These are phyloP conservation scores for Pneumocystis wakefieldiae DNA, from an alignment of 1,139 yeast genomes.

Conservation along the genomic window DNA sequence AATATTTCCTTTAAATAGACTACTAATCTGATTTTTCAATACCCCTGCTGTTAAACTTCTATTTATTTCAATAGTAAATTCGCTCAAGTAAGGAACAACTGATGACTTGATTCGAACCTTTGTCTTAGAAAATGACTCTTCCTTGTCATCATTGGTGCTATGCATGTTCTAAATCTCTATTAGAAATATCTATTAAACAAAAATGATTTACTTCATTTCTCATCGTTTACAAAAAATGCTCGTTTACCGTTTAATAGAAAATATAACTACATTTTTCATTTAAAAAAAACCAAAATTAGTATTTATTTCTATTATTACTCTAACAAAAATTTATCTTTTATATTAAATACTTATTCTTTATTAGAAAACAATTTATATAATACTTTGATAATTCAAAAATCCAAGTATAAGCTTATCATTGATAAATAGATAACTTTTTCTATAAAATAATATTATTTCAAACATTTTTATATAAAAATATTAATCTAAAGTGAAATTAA, in stretches of 20 bases:
- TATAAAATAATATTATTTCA: neutral
- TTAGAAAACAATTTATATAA: neutral
- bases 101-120: neutral
- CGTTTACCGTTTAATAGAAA: too few relatives aligned
- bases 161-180: neutral
- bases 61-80: neutral
- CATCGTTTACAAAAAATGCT: too few relatives aligned
- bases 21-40: neutral
- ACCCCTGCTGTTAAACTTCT: neutral
- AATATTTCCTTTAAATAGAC: neutral
- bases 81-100: neutral
- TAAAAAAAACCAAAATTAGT: neutral
- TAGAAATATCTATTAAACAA: neutral
- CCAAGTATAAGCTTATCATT: neutral
- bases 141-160: neutral
- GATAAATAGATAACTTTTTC: neutral
- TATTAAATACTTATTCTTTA: neutral
- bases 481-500: neutral
- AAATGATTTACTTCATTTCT: too few relatives aligned
- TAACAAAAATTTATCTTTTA: neutral
- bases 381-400: neutral
- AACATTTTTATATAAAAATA: neutral
- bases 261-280: neutral
- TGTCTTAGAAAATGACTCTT: neutral
- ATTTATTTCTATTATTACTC: neutral